These are phyloP conservation scores for Recurvomyces mirabilis DNA, from an alignment of 495 filamentous ascomycete species.

Conservation along the genomic window DNA sequence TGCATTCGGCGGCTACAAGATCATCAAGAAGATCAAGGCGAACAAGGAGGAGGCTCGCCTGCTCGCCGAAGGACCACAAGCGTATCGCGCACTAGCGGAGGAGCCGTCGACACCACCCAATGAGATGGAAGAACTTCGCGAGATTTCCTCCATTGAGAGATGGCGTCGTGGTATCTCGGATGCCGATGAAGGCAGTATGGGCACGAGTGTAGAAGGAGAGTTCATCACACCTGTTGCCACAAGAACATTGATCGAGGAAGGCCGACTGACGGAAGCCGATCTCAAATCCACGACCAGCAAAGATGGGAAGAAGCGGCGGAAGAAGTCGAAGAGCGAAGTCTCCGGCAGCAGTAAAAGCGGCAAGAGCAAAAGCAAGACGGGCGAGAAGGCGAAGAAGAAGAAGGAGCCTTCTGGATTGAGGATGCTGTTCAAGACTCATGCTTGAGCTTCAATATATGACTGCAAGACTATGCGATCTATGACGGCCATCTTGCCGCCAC, in stretches of 20 bases:
- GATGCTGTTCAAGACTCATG: slow-evolving; percentile 35
- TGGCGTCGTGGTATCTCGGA: slow-evolving; percentile 85
- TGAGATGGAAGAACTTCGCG: slow-evolving; percentile 31
- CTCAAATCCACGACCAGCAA: slow-evolving; percentile 21
- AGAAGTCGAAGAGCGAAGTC: not conserved
- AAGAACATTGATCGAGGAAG: slow-evolving; percentile 38
- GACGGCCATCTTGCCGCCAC: not conserved
- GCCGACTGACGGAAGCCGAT: slow-evolving; percentile 27
- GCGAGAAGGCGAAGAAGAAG: slow-evolving; percentile 25
- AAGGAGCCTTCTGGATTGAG: slow-evolving; percentile 40
- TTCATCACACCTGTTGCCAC: slow-evolving; percentile 70
- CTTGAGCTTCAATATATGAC: not conserved
- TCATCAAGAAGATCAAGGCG: slow-evolving; percentile 69
- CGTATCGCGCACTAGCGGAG: slow-evolving; percentile 20
- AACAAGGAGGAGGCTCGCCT: slow-evolving; percentile 37
- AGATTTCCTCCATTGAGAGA: slow-evolving; percentile 56
- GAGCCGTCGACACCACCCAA: slow-evolving; percentile 32
- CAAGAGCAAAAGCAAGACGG: slow-evolving; percentile 28
- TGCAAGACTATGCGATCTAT: not conserved
- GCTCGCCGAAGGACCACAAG: slow-evolving; percentile 42
- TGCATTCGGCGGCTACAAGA: slow-evolving; percentile 92
- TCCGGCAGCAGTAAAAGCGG: slow-evolving; percentile 27
- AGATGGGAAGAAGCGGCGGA: slow-evolving; percentile 18
- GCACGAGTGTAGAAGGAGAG: slow-evolving; percentile 70
- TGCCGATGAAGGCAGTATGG: slow-evolving; percentile 48